Evolutionary conservation across 345 rosid genomes (phyloP).

Genomic region (thale cress (Arabidopsis thaliana)): TAIR10.1 NC_003070.9:19043501-19044000

Average conservation of each 20-base stretch:
- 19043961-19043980: constrained; percentile 27
- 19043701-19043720: not conserved
- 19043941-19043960: constrained; percentile 12
- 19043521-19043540: not conserved
- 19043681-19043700: not conserved
- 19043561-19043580: not conserved
- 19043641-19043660: not conserved
- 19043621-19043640: not conserved
- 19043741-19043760: constrained; percentile 37
- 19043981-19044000: constrained; percentile 21
- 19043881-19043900: not conserved
- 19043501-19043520: not conserved
- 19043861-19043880: constrained; percentile 20
- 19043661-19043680: not conserved
- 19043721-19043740: constrained; percentile 23
- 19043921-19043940: not conserved
- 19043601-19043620: not conserved
- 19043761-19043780: constrained; percentile 11
- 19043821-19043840: constrained; percentile 33
- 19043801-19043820: constrained; percentile 34
- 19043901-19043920: not conserved
- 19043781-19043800: constrained; percentile 42
- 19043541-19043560: not conserved
- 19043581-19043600: not conserved
- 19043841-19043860: constrained; percentile 16